Percentiles rank a stretch among this genome's conserved stretches.
These are phyloP conservation scores for Ailanthus altissimus DNA, from an alignment of 345 rosid genomes.

Conservation along the genomic window DNA sequence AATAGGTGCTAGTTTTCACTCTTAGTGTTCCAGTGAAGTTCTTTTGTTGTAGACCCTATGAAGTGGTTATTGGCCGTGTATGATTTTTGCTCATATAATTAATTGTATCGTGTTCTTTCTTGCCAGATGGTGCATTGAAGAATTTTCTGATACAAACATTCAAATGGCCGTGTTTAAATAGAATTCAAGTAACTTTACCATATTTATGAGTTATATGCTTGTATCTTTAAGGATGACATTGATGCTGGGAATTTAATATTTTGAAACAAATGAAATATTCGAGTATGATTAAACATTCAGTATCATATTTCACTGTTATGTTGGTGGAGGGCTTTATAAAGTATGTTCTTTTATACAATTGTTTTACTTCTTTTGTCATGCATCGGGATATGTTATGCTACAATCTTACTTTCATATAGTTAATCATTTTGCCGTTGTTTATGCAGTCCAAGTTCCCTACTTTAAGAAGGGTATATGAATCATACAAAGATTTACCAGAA, in stretches of 20 bases:
- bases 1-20: not conserved
- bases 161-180: too few species aligned
- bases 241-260: not conserved
- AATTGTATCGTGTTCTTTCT: not conserved
- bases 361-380: not conserved
- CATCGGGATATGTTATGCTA: not conserved
- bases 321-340: not conserved
- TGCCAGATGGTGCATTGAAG: not conserved
- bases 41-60: not conserved
- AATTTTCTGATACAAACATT: not conserved
- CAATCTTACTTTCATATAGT: not conserved
- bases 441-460: constrained; percentile 53
- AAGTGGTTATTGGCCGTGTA: not conserved
- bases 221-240: not conserved
- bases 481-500: constrained; percentile 43
- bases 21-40: not conserved
- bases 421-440: constrained; percentile 2
- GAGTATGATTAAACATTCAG: not conserved
- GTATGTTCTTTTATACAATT: not conserved
- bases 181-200: not conserved
- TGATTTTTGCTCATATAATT: not conserved
- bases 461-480: constrained; percentile 40
- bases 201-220: not conserved
- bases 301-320: not conserved
- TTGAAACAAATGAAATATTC: not conserved